These are phyloP conservation scores for Myxozyma lipomycoides DNA, from an alignment of 805 yeast species.

Conservation along the genomic window DNA sequence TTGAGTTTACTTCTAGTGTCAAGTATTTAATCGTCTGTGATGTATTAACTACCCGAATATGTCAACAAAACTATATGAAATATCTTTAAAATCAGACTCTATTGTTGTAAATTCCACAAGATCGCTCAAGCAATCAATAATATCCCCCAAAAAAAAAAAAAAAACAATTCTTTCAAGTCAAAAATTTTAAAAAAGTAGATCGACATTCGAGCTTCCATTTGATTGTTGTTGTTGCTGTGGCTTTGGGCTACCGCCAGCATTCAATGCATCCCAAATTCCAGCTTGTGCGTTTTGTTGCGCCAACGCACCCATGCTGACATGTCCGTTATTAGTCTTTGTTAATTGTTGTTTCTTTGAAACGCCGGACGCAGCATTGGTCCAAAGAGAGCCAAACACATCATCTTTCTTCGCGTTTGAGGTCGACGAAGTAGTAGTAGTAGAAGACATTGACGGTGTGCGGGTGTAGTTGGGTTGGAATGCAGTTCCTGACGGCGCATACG, in stretches of 20 bases:
- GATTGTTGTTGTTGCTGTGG: slow-evolving; percentile 4
- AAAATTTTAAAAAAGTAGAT: neutral
- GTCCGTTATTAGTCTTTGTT: neutral
- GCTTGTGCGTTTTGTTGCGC: slow-evolving; percentile 34
- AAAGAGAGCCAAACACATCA: slow-evolving; percentile 42
- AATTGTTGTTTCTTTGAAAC: slow-evolving; percentile 20
- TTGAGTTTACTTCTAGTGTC: too few relatives aligned
- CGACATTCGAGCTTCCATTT: neutral
- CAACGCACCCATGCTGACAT: slow-evolving; percentile 28
- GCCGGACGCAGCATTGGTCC: slow-evolving; percentile 36
- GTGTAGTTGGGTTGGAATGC: slow-evolving; percentile 1
- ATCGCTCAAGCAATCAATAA: too few relatives aligned
- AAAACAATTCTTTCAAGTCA: neutral
- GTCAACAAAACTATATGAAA: too few relatives aligned
- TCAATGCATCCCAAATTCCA: slow-evolving; percentile 33
- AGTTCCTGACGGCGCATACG: neutral
- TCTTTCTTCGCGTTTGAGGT: slow-evolving; percentile 18
- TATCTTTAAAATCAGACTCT: too few relatives aligned
- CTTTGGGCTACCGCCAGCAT: neutral
- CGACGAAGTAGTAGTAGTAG: slow-evolving; percentile 20
- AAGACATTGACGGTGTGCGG: slow-evolving; percentile 23
- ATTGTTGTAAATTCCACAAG: too few relatives aligned
- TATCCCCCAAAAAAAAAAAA: neutral
- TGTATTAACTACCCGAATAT: too few relatives aligned
- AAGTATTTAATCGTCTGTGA: too few relatives aligned